phyloP scores from a whole-genome alignment of 768 basidiomycete genomes.

The Boletellus ananas region DNA sequence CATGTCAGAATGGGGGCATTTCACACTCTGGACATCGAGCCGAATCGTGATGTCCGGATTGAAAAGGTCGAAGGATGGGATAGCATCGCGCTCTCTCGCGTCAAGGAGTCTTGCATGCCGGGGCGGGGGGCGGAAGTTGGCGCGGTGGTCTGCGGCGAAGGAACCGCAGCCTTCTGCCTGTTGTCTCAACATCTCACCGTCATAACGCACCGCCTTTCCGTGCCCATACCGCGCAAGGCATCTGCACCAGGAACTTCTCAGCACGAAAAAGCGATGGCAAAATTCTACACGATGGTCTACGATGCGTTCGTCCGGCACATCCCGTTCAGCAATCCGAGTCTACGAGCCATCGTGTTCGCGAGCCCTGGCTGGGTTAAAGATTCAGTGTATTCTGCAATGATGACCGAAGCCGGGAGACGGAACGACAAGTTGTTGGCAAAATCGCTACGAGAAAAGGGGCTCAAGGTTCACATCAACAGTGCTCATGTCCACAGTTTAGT shows the following conservation, averaged over 20 bases:
- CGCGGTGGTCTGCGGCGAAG: conserved; percentile 95
- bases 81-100: conserved; percentile 73
- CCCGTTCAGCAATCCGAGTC: conserved; percentile 65
- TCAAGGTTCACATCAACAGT: conserved; percentile 89
- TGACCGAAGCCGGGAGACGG: conserved; percentile 73
- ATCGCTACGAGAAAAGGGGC: conserved; percentile 73
- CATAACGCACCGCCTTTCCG: conserved; percentile 84
- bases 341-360: conserved; percentile 92
- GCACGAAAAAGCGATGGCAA: conserved; percentile 86
- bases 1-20: conserved; percentile 90
- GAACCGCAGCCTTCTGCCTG: conserved; percentile 89
- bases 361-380: conserved; percentile 97
- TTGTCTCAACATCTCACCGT: conserved; percentile 97
- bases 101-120: conserved; percentile 87
- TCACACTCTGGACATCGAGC: conserved; percentile 92
- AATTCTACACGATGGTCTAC: conserved; percentile 82
- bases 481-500: conserved; percentile 95
- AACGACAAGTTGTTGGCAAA: conserved; percentile 81
- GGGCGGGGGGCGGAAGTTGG: conserved; percentile 95
- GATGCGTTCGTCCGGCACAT: conserved; percentile 88
- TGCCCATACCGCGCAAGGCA: conserved; percentile 88
- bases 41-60: conserved; percentile 85
- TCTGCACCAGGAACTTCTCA: conserved; percentile 76
- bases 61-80: conserved; percentile 92
- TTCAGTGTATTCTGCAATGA: conserved; percentile 76